These are phyloP conservation scores for Lasiodiplodia hormozganensis DNA, from an alignment of 2,329 filamentous ascomycete genomes.

Conservation along the genomic window DNA sequence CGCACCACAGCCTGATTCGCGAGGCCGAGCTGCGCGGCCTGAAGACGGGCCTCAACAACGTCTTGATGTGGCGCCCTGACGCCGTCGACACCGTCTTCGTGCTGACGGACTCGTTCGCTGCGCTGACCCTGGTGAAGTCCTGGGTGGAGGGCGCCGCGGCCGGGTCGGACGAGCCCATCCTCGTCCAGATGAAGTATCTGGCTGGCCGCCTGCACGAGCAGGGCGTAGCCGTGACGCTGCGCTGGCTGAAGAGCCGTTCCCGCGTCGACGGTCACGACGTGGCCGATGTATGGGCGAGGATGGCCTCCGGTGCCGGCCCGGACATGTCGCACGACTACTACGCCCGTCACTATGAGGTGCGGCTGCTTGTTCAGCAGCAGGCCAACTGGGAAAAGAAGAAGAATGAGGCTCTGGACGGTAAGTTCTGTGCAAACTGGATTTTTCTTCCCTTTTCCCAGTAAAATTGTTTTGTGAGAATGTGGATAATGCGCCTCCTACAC, in stretches of 20 bases:
- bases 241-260: constrained; percentile 2
- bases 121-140: neutral
- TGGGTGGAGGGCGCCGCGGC: neutral
- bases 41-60: neutral
- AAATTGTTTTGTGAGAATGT: neutral
- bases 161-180: neutral
- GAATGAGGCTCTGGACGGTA: neutral
- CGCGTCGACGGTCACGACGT: neutral
- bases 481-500: neutral
- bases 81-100: neutral
- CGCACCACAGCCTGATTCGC: neutral
- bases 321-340: neutral
- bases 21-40: neutral
- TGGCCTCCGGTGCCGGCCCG: neutral
- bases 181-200: neutral
- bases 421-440: neutral
- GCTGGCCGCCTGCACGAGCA: neutral
- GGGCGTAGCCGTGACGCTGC: constrained; percentile 1
- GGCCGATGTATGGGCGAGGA: constrained; percentile 3
- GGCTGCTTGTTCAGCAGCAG: neutral
- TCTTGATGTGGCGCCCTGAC: neutral
- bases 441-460: neutral
- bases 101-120: neutral
- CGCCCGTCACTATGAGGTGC: neutral
- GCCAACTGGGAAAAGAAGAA: neutral